Conservation (phyloP, 2,329 filamentous ascomycete genomes). For the Zymoseptoria tritici region DNA sequence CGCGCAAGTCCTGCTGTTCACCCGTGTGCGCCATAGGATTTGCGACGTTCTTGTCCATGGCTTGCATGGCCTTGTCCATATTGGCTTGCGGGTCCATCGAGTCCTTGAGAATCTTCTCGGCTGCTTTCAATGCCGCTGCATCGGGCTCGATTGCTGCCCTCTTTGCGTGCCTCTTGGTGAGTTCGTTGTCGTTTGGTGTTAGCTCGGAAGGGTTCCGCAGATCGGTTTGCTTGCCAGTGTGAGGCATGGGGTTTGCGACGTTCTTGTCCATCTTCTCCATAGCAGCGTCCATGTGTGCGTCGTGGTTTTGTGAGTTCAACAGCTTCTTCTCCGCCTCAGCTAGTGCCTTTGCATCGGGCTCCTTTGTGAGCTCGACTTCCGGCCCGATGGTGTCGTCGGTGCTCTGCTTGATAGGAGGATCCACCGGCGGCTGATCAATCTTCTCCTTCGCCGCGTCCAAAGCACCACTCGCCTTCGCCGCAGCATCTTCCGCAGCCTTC, state of each 20-base stretch:
- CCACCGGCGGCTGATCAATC: neutral
- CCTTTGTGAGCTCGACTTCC: neutral
- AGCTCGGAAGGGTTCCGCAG: neutral
- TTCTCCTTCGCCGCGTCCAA: neutral
- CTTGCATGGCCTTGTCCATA: neutral
- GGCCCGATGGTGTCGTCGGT: neutral
- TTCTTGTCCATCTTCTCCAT: neutral
- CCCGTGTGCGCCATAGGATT: neutral
- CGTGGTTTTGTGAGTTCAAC: neutral
- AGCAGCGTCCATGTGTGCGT: neutral
- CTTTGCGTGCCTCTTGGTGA: neutral
- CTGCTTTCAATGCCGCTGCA: neutral
- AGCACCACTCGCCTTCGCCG: neutral
- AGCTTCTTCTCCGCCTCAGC: neutral
- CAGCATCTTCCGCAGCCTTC: conserved; percentile 1
- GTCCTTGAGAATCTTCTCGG: neutral
- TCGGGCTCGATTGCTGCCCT: neutral
- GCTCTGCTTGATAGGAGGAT: neutral
- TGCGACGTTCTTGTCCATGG: neutral
- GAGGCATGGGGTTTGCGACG: neutral
- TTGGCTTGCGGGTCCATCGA: neutral
- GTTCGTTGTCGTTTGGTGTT: neutral
- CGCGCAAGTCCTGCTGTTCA: neutral
- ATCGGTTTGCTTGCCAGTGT: neutral
- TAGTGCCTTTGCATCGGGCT: neutral